These are phyloP conservation scores for Candida patagonica DNA, from an alignment of 805 yeast species.

Conservation along the genomic window DNA sequence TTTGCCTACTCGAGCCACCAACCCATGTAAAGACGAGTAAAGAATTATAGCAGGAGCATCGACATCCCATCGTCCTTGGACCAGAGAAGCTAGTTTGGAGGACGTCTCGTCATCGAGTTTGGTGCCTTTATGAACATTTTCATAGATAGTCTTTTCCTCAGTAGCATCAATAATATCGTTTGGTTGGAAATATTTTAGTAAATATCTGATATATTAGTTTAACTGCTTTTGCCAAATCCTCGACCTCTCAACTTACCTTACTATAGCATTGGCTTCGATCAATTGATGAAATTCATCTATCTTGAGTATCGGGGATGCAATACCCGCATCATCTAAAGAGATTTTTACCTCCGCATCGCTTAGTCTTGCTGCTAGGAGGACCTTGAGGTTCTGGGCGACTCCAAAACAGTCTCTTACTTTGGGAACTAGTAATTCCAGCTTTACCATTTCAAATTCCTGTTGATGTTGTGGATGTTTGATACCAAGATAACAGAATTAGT, in stretches of 20 bases:
- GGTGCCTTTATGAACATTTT: slow-evolving; percentile 24
- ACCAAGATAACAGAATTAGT: too few species aligned
- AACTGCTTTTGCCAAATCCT: background rate
- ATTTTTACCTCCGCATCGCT: slow-evolving; percentile 25
- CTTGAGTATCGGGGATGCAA: slow-evolving; percentile 13
- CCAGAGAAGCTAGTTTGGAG: slow-evolving; percentile 15
- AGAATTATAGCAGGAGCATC: slow-evolving; percentile 35
- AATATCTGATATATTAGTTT: slow-evolving; percentile 7
- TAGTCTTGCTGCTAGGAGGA: slow-evolving; percentile 34
- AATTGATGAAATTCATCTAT: slow-evolving; percentile 21
- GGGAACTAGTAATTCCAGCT: slow-evolving; percentile 7
- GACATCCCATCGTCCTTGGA: slow-evolving; percentile 22
- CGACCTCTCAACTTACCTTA: slow-evolving; percentile 30
- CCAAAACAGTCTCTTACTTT: slow-evolving; percentile 17
- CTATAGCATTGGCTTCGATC: slow-evolving; percentile 45
- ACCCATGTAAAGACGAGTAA: slow-evolving; percentile 37
- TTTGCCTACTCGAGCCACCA: slow-evolving; percentile 23
- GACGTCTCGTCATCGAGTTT: slow-evolving; percentile 18
- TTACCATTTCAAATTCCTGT: slow-evolving; percentile 2
- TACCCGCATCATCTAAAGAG: slow-evolving; percentile 12
- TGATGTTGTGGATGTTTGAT: too few species aligned
- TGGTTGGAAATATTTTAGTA: slow-evolving; percentile 20
- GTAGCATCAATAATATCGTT: slow-evolving; percentile 8
- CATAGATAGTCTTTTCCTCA: slow-evolving; percentile 37
- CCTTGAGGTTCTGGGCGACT: slow-evolving; percentile 35